Evolutionary conservation across 108 stramenopile genomes (phyloP).

Genomic region (Discostella stelligeroides): DNA sequence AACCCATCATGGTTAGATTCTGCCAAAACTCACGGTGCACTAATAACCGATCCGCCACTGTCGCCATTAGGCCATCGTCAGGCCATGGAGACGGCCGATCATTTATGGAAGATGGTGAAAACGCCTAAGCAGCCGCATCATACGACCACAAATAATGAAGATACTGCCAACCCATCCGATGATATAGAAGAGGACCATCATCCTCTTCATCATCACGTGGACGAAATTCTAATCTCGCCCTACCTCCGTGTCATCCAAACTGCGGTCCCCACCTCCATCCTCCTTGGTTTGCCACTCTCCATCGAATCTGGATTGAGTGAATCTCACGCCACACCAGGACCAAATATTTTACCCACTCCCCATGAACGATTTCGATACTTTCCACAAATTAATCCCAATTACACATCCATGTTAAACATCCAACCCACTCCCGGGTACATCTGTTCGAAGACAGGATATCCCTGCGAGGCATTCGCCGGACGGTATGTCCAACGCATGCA

Average conservation of each 20-base stretch:
- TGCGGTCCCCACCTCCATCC: conserved; percentile 31
- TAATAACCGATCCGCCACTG: conserved; percentile 68
- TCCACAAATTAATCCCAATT: conserved; percentile 31
- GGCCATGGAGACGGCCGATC: conserved; percentile 67
- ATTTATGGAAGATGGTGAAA: conserved; percentile 14
- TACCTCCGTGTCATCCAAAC: conserved; percentile 49
- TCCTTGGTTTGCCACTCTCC: conserved; percentile 26
- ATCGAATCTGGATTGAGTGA: conserved; percentile 45
- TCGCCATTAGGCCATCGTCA: conserved; percentile 72
- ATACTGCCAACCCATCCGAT: neutral
- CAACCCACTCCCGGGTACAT: conserved; percentile 25
- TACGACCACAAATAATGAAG: neutral
- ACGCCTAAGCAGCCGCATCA: neutral
- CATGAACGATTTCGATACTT: conserved; percentile 45
- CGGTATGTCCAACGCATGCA: conserved; percentile 31
- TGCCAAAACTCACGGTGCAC: conserved; percentile 22
- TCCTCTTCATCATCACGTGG: neutral
- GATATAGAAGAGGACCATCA: neutral
- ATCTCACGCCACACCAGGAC: conserved; percentile 36
- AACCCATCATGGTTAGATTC: conserved; percentile 53
- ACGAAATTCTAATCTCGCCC: conserved; percentile 43
- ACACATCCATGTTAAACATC: conserved; percentile 17
- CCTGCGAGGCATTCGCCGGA: conserved; percentile 41
- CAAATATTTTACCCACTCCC: conserved; percentile 14
- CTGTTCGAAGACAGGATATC: conserved; percentile 34